phyloP scores from a whole-genome alignment of 78 protist genomes.

The Capsaspora owczarzaki region DNA sequence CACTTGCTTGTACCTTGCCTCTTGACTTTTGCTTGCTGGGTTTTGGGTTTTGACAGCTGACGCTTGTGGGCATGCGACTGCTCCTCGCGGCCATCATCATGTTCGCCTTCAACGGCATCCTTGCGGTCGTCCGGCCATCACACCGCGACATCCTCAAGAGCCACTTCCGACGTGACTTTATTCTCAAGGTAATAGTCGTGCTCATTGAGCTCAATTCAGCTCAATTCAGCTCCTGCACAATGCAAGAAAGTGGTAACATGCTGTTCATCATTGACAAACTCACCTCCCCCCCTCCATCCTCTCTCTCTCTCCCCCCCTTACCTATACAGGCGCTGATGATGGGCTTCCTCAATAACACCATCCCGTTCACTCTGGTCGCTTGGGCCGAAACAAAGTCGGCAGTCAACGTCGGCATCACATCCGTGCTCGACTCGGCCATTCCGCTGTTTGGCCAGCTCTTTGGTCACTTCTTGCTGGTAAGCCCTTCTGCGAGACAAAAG shows the following conservation, averaged over 20 bases:
- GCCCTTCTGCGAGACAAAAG: neutral
- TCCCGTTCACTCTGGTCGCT: constrained; percentile 15
- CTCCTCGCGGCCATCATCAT: neutral
- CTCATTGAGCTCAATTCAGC: no score
- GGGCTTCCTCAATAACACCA: constrained; percentile 19
- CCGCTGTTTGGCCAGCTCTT: constrained; percentile 20
- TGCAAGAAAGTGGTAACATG: no score
- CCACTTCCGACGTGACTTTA: neutral
- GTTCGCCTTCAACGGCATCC: neutral
- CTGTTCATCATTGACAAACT: no score
- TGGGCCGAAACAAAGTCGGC: neutral
- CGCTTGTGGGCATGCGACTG: neutral
- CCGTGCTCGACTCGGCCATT: constrained; percentile 17
- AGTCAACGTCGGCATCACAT: constrained; percentile 3
- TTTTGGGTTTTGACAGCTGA: no score
- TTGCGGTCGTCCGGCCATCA: neutral
- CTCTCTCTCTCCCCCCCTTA: neutral
- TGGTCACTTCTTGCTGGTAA: constrained; percentile 5
- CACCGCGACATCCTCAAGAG: neutral
- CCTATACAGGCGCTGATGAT: neutral
- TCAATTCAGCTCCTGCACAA: no score
- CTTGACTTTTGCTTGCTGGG: neutral
- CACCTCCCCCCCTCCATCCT: no score
- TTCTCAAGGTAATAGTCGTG: neutral
- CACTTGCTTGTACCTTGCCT: neutral